Conservation (phyloP, 768 basidiomycete species). For the Psilocybe tampanensis region DNA sequence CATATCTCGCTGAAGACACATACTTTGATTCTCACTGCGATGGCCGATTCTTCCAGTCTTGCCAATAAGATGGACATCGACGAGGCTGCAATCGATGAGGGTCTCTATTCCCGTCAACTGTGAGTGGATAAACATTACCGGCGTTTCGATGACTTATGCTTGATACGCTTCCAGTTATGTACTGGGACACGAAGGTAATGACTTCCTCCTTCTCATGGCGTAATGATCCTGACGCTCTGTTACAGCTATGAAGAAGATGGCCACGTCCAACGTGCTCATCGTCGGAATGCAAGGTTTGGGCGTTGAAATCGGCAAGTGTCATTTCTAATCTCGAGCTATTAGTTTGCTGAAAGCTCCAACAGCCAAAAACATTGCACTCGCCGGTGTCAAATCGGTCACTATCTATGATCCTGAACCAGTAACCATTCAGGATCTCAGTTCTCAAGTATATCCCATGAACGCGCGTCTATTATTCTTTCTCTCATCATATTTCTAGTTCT, state of each 20-base stretch:
- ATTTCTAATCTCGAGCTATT: conserved; percentile 4
- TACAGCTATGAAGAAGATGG: conserved; percentile 99
- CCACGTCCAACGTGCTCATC: conserved; percentile 90
- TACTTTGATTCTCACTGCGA: conserved; percentile 16
- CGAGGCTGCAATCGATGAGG: conserved; percentile 89
- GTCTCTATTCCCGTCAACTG: conserved; percentile 92
- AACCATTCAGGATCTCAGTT: conserved; percentile 86
- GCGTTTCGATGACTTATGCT: neutral
- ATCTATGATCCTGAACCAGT: conserved; percentile 93
- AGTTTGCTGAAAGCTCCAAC: conserved; percentile 6
- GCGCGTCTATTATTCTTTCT: neutral
- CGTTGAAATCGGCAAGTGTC: conserved; percentile 80
- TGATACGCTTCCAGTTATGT: conserved; percentile 63
- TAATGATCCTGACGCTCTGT: conserved; percentile 2
- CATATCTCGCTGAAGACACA: conserved; percentile 6
- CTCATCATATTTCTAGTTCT: conserved; percentile 63
- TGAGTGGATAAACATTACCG: conserved; percentile 42
- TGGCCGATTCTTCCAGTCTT: conserved; percentile 41
- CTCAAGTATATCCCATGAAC: conserved; percentile 65
- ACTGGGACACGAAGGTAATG: conserved; percentile 90
- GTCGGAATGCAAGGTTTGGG: conserved; percentile 92
- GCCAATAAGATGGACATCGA: conserved; percentile 78
- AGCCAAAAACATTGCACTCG: conserved; percentile 96
- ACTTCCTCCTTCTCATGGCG: neutral
- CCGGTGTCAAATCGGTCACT: conserved; percentile 97